These are phyloP conservation scores for Bolboschoenus planiculmis DNA, from an alignment of 176 grass and related monocot genomes.

Conservation along the genomic window DNA sequence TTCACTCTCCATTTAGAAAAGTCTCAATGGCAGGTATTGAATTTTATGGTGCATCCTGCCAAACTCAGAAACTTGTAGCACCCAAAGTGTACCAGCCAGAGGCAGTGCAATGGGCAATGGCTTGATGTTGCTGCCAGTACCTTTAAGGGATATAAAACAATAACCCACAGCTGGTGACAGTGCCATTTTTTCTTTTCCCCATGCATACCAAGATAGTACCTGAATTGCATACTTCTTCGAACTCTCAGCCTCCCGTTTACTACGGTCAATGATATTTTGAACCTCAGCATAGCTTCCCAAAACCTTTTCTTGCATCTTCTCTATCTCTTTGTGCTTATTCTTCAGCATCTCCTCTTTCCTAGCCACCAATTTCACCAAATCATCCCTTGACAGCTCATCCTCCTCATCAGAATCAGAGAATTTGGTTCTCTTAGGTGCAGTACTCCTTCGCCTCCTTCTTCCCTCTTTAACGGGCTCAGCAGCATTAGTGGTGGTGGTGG, in stretches of 20 bases:
- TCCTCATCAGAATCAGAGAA: no score
- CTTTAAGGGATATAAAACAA: neutral
- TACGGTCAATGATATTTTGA: constrained; percentile 55
- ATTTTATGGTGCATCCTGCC: neutral
- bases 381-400: constrained; percentile 42
- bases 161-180: neutral
- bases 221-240: constrained; percentile 68
- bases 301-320: constrained; percentile 65
- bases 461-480: no score
- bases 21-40: neutral
- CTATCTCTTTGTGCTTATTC: constrained; percentile 57
- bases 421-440: no score
- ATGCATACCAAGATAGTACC: constrained; percentile 25
- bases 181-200: neutral
- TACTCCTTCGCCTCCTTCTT: no score
- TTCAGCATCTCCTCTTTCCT: constrained; percentile 71
- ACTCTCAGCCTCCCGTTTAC: constrained; percentile 67
- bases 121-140: neutral
- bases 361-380: constrained; percentile 50
- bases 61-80: neutral
- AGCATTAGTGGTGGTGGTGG: no score
- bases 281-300: constrained; percentile 64
- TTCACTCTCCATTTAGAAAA: neutral
- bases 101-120: neutral
- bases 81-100: neutral